Percentiles rank a stretch among this genome's conserved stretches.
phyloP scores from a whole-genome alignment of 164 flowering plant species.

The Macadamia tetraphylla region DNA sequence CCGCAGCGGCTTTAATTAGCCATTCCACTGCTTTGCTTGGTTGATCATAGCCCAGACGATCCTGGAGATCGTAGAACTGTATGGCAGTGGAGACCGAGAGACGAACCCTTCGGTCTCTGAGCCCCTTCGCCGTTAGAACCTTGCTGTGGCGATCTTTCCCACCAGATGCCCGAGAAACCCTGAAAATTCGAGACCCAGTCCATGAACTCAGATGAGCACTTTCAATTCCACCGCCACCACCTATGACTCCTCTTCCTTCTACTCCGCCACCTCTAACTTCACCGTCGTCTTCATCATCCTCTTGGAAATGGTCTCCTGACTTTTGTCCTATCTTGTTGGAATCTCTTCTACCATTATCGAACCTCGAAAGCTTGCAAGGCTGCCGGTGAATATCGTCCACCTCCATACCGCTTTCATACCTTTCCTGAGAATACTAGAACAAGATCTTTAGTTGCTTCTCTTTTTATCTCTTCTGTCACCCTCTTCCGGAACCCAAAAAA shows the following conservation, averaged over 20 bases:
- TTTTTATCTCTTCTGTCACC: neutral
- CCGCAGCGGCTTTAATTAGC: slow-evolving; percentile 77
- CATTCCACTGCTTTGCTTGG: slow-evolving; percentile 99
- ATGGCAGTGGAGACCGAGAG: slow-evolving; percentile 74
- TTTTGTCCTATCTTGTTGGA: slow-evolving; percentile 25
- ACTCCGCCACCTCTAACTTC: slow-evolving; percentile 18
- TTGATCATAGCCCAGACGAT: slow-evolving; percentile 77
- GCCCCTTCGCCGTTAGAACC: slow-evolving; percentile 68
- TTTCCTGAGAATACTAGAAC: slow-evolving; percentile 13
- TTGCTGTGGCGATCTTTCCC: slow-evolving; percentile 93
- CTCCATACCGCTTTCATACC: slow-evolving; percentile 80
- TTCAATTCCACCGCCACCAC: slow-evolving; percentile 12
- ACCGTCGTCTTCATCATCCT: slow-evolving; percentile 37
- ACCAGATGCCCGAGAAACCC: slow-evolving; percentile 88
- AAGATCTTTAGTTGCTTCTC: neutral
- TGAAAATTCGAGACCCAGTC: slow-evolving; percentile 70
- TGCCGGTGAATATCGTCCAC: slow-evolving; percentile 55
- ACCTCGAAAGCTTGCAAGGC: slow-evolving; percentile 44
- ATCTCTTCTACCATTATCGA: slow-evolving; percentile 30
- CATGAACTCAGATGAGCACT: slow-evolving; percentile 39
- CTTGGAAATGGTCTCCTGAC: slow-evolving; percentile 17
- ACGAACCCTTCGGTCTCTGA: slow-evolving; percentile 67
- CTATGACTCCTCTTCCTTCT: neutral
- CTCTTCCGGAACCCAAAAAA: neutral
- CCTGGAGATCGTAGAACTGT: slow-evolving; percentile 83